phyloP scores from a whole-genome alignment of 1,139 yeast genomes.

The Debaryomyces robertsiae region DNA sequence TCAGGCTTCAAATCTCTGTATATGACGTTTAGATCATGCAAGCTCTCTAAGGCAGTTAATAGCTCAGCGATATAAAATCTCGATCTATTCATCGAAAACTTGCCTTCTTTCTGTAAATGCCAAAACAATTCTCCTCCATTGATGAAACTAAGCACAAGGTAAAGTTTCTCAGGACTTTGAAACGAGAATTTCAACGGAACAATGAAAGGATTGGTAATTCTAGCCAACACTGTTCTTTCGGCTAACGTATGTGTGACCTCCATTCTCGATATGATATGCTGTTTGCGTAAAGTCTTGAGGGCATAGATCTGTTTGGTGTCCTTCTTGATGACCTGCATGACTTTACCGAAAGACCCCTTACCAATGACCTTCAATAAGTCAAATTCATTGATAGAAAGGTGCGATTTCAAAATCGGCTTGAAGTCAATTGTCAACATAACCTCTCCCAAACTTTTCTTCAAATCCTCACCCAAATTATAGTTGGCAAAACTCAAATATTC shows the following conservation, averaged over 20 bases:
- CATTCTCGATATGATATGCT: conserved; percentile 89
- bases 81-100: conserved; percentile 85
- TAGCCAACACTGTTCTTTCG: conserved; percentile 91
- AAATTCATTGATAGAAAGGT: conserved; percentile 85
- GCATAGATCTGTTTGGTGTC: conserved; percentile 96
- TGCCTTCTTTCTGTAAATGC: conserved; percentile 89
- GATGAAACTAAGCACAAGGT: conserved; percentile 86
- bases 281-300: conserved; percentile 86
- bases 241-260: conserved; percentile 97
- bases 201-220: conserved; percentile 93
- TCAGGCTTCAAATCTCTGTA: conserved; percentile 96
- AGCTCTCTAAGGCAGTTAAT: conserved; percentile 85
- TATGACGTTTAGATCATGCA: conserved; percentile 88
- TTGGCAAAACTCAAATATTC: conserved; percentile 48
- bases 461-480: conserved; percentile 26
- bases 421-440: conserved; percentile 75
- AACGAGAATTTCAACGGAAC: conserved; percentile 96
- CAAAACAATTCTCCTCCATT: conserved; percentile 97
- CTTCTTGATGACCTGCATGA: conserved; percentile 95
- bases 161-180: conserved; percentile 93
- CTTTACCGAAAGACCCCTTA: conserved; percentile 97
- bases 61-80: conserved; percentile 94
- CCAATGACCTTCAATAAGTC: conserved; percentile 93
- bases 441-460: conserved; percentile 41
- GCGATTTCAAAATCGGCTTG: conserved; percentile 67